Evolutionary conservation across 345 rosid species (phyloP).

Genomic region (Populus nigra): DNA sequence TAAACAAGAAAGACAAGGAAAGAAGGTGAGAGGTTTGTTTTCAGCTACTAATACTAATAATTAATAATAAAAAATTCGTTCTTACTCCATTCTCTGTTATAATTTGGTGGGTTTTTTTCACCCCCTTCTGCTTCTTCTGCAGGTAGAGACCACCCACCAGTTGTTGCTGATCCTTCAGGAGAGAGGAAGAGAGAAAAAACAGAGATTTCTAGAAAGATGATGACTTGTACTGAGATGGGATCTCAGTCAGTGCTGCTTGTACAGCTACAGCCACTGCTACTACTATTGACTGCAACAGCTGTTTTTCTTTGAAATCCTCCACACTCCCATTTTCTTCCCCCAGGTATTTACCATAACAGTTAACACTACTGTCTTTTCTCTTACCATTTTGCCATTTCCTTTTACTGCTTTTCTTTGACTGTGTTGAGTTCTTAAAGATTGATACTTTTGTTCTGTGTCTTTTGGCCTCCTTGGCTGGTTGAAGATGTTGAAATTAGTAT

Average conservation of each 20-base stretch:
- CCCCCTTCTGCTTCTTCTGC: neutral
- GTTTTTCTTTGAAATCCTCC: constrained; percentile 8
- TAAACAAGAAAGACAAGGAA: neutral
- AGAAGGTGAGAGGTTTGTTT: constrained; percentile 10
- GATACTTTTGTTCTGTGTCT: neutral
- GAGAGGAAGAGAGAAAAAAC: neutral
- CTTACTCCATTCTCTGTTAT: neutral
- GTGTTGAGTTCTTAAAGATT: neutral
- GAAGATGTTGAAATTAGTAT: neutral
- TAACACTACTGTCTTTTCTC: neutral
- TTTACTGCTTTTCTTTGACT: neutral
- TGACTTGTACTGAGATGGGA: constrained; percentile 13
- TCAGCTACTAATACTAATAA: neutral
- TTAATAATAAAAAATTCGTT: neutral
- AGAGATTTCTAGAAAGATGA: neutral
- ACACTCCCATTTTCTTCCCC: neutral
- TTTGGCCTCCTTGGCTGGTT: neutral
- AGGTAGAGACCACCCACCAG: constrained; percentile 14
- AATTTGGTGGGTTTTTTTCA: constrained; percentile 5
- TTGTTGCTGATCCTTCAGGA: constrained; percentile 2
- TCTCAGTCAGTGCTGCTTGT: neutral
- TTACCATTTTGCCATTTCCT: neutral
- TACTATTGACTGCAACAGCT: neutral
- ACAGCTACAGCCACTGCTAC: neutral
- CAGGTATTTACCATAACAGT: neutral